A percentile compares a stretch with the other conserved stretches of the same genome.
Conservation (phyloP, 2,329 filamentous ascomycete species). For the Aspergillus sp. region DNA sequence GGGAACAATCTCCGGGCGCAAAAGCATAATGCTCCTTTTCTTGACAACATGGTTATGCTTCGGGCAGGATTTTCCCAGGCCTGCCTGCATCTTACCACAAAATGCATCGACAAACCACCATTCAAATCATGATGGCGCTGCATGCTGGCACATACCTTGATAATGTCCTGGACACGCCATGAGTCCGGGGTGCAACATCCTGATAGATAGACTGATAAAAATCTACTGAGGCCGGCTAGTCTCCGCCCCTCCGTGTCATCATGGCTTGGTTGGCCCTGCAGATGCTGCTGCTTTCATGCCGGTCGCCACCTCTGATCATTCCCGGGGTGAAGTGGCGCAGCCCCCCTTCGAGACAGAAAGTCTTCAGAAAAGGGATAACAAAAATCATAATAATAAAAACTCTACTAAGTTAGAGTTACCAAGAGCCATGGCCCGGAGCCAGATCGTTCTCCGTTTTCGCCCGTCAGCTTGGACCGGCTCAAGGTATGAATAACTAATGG, state of each 20-base stretch:
- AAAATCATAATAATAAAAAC: conserved; percentile 4
- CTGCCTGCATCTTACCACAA: neutral
- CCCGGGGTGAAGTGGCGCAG: conserved; percentile 21
- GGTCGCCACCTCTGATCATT: conserved; percentile 23
- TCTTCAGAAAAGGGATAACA: conserved; percentile 1
- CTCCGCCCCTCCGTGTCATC: conserved; percentile 11
- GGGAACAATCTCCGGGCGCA: neutral
- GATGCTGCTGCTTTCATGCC: conserved; percentile 19
- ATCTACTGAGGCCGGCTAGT: conserved; percentile 15
- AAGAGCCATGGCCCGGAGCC: conserved; percentile 9
- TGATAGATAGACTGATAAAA: neutral
- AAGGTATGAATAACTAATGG: neutral
- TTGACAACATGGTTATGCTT: neutral
- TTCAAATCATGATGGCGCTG: neutral
- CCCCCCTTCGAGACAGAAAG: conserved; percentile 4
- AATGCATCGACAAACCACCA: neutral
- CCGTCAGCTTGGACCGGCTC: conserved; percentile 6
- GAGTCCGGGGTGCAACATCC: conserved; percentile 21
- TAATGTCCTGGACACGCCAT: conserved; percentile 14
- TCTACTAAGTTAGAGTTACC: conserved; percentile 11
- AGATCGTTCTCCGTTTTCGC: conserved; percentile 15
- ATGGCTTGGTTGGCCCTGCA: conserved; percentile 17
- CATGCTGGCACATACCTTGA: neutral
- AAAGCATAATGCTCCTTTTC: neutral
- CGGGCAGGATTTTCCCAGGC: conserved; percentile 2